Percentiles rank a stretch among this genome's conserved stretches.
Conservation (phyloP, 1,284 basidiomycete species). For the Fomitopsis schrenkii region DNA sequence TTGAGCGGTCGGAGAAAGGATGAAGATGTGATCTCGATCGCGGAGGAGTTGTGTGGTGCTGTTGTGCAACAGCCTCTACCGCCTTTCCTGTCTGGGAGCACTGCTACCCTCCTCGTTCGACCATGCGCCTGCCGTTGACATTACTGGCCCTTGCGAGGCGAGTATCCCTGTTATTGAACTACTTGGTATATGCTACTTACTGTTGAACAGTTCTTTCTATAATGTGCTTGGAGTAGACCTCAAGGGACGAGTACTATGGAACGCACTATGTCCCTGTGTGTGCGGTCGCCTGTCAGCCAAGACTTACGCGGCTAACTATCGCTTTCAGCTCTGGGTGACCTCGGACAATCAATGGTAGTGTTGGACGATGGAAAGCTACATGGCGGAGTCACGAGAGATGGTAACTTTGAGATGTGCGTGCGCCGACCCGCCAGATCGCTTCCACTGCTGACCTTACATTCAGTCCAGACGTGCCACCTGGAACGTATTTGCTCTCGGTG, state of each 20-base stretch:
- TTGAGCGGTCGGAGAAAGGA: not conserved
- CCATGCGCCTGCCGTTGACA: constrained; percentile 21
- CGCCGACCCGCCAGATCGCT: not conserved
- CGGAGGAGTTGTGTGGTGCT: constrained; percentile 1
- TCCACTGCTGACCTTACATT: not conserved
- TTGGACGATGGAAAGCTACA: constrained; percentile 54
- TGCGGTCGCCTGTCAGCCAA: not conserved
- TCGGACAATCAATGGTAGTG: constrained; percentile 55
- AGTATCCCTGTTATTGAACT: not conserved
- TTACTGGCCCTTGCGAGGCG: constrained; percentile 22
- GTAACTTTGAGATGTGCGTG: constrained; percentile 62
- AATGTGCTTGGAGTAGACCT: constrained; percentile 46
- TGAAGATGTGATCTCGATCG: not conserved
- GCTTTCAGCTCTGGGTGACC: constrained; percentile 31
- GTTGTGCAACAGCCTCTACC: constrained; percentile 4
- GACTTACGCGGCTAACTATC: not conserved
- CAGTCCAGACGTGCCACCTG: constrained; percentile 60
- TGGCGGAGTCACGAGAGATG: constrained; percentile 51
- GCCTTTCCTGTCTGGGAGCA: not conserved
- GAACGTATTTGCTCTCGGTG: constrained; percentile 66
- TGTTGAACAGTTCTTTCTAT: constrained; percentile 21
- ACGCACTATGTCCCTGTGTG: constrained; percentile 58
- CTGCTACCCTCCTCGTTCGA: not conserved
- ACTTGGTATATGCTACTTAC: not conserved
- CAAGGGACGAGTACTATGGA: constrained; percentile 59